phyloP scores from a whole-genome alignment of 139 green algal species.

The Tetraselmis striata region DNA sequence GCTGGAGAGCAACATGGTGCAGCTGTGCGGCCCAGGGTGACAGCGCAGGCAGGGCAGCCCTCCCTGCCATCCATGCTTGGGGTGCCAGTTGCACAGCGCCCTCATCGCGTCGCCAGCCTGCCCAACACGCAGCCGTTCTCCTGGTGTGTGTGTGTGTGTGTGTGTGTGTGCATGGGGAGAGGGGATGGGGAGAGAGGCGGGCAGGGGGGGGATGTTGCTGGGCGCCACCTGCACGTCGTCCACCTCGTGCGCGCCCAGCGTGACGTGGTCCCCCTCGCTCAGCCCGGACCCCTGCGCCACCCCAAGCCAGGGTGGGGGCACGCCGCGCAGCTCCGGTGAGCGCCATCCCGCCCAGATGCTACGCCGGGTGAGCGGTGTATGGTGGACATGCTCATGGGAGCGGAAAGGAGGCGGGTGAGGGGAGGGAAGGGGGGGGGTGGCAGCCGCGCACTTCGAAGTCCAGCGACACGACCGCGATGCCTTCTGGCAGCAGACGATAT shows the following conservation, averaged over 20 bases:
- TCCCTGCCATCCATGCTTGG: no score
- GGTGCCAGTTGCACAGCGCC: no score
- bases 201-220: neutral
- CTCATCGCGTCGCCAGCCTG: no score
- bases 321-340: neutral
- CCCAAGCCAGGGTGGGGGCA: neutral
- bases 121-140: no score
- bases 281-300: constrained; percentile 70
- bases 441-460: constrained; percentile 68
- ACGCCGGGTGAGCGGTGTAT: no score
- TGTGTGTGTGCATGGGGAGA: neutral
- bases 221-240: constrained; percentile 61
- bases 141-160: neutral
- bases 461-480: constrained; percentile 72
- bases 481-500: constrained; percentile 59
- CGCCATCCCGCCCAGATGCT: neutral
- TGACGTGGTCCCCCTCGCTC: constrained; percentile 85
- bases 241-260: constrained; percentile 75
- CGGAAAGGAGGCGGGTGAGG: neutral
- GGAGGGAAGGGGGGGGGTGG: neutral
- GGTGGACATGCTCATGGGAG: neutral
- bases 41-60: no score
- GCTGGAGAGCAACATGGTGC: no score
- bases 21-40: no score
- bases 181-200: neutral